Evolutionary conservation across 1,139 yeast species (phyloP), one percentile per base, ranked within the genome.

Genomic region (Saccharomycopsis hybrid): DNA sequence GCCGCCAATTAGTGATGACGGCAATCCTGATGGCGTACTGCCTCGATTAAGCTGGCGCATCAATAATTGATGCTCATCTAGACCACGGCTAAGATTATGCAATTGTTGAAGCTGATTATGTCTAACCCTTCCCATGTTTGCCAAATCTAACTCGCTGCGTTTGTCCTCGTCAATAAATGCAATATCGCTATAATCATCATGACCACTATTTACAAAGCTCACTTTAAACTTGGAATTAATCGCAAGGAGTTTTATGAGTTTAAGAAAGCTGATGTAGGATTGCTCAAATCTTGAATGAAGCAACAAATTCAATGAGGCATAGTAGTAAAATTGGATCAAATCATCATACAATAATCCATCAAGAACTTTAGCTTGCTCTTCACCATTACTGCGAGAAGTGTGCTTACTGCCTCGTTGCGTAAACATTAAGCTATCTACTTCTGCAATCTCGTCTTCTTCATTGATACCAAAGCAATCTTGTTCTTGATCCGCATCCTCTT

Each of bases 201-300:
- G n/a, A n/a, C n/a, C n/a, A 4, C 18, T 25, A 9, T 24, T 11
- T 9, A 24, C n/a, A 24, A 18, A 31, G 4, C 27, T 30, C 9
- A 44, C 43, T n/a, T 40, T 44, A 9, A 24, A 36, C 30, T 33
- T 41, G 4, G 45, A 42, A 32, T 48, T 44, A 7, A 51, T 37
- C n/a, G 54, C 45, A 11, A 48, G 40, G 5, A 51, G 30, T n/a
- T 48, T 53, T 38, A 50, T 41, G 37, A 55, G 30, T 36, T 47
- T 49, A 24, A 48, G 42, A 28, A 51, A 53, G n/a, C 33, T 38
- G 45, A 56, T 55, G 50, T 59, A 56, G 9, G 60, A 49, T 25
- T 58, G 58, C 25, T 53, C 46, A 44, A 57, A 60, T n/a, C 25
- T 5, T 24, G 38, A 31, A 38, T 36, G 4, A 25, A 30, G 9